Evolutionary conservation across 805 yeast species (phyloP).

Genomic region (Clavispora carvajalis): DNA sequence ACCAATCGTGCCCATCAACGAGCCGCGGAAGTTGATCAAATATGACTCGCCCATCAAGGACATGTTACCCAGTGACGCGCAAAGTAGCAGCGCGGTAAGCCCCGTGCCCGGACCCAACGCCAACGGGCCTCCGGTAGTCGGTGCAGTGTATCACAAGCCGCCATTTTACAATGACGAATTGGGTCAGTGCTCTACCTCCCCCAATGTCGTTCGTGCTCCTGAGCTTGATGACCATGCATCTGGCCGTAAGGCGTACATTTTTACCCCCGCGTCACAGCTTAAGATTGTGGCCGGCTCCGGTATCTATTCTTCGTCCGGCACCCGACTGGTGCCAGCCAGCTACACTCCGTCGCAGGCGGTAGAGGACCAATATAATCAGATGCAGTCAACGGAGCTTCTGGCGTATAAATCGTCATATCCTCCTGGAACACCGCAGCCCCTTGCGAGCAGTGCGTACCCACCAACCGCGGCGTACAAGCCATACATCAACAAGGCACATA

Average conservation of each 20-base stretch:
- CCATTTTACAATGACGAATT: conserved; percentile 75
- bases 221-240: conserved; percentile 34
- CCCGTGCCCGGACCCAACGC: conserved; percentile 76
- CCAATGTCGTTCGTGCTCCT: conserved; percentile 33
- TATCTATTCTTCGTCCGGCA: conserved; percentile 10
- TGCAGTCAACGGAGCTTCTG: conserved; percentile 1
- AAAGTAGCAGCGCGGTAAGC: conserved; percentile 69
- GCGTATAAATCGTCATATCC: conserved; percentile 2
- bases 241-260: conserved; percentile 36
- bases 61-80: conserved; percentile 69
- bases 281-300: conserved; percentile 23
- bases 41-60: conserved; percentile 82
- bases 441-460: background rate
- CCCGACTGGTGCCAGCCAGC: conserved; percentile 11
- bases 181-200: conserved; percentile 56
- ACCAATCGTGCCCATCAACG: conserved; percentile 63
- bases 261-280: conserved; percentile 41
- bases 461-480: conserved; percentile 3
- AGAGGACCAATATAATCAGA: conserved; percentile 4
- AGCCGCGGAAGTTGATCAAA: conserved; percentile 64
- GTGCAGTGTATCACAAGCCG: conserved; percentile 80
- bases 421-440: background rate
- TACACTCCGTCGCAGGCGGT: conserved; percentile 10
- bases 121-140: conserved; percentile 87
- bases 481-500: background rate